Conservation (phyloP, 140 eudicot genomes). For the Anethum foeniculum region DNA sequence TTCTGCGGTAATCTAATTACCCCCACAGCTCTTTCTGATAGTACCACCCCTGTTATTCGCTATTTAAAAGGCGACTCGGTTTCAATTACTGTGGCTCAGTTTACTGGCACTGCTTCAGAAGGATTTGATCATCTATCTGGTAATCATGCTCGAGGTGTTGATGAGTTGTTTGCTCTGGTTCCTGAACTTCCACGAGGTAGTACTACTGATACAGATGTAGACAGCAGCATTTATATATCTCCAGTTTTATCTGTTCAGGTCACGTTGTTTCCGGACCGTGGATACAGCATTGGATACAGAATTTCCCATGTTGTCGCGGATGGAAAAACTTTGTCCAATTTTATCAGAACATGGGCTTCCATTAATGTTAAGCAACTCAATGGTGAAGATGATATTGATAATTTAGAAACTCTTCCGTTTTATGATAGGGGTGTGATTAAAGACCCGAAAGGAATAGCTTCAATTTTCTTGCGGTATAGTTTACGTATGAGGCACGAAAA, state of each 20-base stretch:
- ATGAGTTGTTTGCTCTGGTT: constrained; percentile 14
- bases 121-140: constrained; percentile 19
- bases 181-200: constrained; percentile 17
- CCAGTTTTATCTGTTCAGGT: constrained; percentile 26
- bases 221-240: neutral
- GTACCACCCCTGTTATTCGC: constrained; percentile 15
- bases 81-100: constrained; percentile 21
- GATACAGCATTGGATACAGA: constrained; percentile 19
- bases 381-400: neutral
- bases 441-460: constrained; percentile 11
- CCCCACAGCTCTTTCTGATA: constrained; percentile 2
- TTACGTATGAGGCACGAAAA: neutral
- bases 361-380: neutral
- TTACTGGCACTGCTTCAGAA: neutral
- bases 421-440: constrained; percentile 24
- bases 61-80: constrained; percentile 28
- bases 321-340: constrained; percentile 18
- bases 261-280: constrained; percentile 22
- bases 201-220: neutral
- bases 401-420: constrained; percentile 13
- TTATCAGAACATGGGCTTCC: constrained; percentile 21
- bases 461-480: neutral
- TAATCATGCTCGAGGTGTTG: constrained; percentile 8
- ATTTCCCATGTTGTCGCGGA: constrained; percentile 30
- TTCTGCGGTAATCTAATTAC: constrained; percentile 25